Evolutionary conservation across 345 rosid genomes (phyloP).

Genomic region (Pelargonium nanum): DNA sequence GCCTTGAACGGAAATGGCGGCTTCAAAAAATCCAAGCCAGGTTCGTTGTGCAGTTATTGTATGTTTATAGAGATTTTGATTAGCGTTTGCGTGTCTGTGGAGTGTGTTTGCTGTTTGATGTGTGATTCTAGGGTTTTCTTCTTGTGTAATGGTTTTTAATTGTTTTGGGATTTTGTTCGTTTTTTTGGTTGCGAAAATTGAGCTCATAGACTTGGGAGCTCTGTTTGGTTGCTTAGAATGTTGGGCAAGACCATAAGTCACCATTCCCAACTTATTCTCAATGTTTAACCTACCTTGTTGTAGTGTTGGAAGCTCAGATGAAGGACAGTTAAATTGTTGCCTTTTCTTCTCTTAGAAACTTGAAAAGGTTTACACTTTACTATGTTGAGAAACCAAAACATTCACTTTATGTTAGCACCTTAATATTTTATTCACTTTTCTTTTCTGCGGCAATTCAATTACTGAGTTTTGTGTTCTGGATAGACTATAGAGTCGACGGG

Average conservation of each 20-base stretch:
- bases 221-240: not conserved
- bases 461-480: not conserved
- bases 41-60: constrained; percentile 16
- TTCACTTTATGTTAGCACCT: not conserved
- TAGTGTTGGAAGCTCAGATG: too few relatives aligned
- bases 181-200: not conserved
- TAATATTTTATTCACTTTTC: too few relatives aligned
- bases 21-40: constrained; percentile 46
- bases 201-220: not conserved
- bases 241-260: not conserved
- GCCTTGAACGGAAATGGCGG: constrained; percentile 44
- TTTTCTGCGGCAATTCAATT: not conserved
- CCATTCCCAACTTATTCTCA: not conserved
- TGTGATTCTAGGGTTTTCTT: not conserved
- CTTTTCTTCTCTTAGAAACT: not conserved
- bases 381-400: not conserved
- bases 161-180: not conserved
- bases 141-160: not conserved
- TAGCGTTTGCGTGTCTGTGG: not conserved
- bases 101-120: not conserved
- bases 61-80: not conserved
- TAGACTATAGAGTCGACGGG: not conserved
- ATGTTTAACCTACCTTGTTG: not conserved
- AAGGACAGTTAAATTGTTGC: not conserved
- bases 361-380: too few relatives aligned